These are phyloP conservation scores for Syzygium aqueum DNA, from an alignment of 345 rosid species.

Conservation along the genomic window DNA sequence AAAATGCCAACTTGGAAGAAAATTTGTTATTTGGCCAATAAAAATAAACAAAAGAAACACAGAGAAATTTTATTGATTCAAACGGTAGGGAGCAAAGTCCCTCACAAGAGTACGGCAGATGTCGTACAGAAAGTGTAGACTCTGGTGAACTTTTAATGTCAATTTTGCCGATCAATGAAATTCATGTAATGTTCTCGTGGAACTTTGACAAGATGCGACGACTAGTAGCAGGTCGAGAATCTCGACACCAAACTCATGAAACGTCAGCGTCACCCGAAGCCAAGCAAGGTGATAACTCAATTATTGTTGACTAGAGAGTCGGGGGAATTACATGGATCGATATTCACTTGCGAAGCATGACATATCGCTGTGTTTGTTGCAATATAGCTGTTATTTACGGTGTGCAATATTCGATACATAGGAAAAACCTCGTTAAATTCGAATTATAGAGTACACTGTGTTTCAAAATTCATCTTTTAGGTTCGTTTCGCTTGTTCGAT, in stretches of 20 bases:
- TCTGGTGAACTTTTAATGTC: not conserved
- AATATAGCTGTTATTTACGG: too few species aligned
- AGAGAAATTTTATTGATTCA: not conserved
- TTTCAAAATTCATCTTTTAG: too few species aligned
- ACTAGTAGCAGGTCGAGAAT: not conserved
- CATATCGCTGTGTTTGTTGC: too few species aligned
- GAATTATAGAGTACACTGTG: too few species aligned
- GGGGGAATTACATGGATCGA: too few species aligned
- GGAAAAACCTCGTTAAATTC: too few species aligned
- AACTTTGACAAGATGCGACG: not conserved
- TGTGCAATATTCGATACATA: too few species aligned
- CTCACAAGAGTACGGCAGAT: not conserved
- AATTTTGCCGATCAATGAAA: not conserved
- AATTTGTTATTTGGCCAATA: rapidly evolving
- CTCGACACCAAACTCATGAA: not conserved
- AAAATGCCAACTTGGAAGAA: not conserved
- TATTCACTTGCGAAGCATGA: too few species aligned
- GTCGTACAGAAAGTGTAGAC: not conserved
- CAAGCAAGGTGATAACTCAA: not conserved
- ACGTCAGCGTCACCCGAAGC: not conserved
- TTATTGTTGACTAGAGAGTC: not conserved
- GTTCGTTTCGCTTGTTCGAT: too few species aligned
- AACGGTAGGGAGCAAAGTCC: not conserved
- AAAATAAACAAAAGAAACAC: not conserved
- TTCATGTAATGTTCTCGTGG: not conserved